These are phyloP conservation scores for Bolboschoenus planiculmis DNA, from an alignment of 176 grass and related monocot genomes.

Conservation along the genomic window DNA sequence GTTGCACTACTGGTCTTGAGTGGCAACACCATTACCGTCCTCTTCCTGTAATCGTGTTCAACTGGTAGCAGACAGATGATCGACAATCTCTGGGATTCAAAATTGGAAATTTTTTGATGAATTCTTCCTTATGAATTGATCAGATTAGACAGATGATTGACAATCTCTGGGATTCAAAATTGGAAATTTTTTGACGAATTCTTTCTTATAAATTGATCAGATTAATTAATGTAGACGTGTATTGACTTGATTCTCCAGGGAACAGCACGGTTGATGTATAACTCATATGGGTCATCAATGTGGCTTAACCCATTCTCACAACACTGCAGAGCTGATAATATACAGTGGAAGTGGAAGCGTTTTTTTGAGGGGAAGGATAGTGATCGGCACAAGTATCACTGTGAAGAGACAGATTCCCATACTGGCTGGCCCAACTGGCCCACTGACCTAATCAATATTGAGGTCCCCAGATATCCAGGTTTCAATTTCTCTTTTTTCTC, in stretches of 20 bases:
- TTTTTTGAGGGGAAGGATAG: constrained; percentile 69
- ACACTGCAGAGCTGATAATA: constrained; percentile 85
- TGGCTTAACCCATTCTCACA: constrained; percentile 93
- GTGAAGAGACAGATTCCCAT: constrained; percentile 69
- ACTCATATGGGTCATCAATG: constrained; percentile 88
- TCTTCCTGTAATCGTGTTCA: background rate
- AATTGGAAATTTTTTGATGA: background rate
- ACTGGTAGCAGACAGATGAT: background rate
- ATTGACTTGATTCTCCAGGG: constrained; percentile 62
- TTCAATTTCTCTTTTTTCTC: constrained; percentile 6
- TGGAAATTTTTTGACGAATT: background rate
- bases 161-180: background rate
- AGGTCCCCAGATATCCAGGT: constrained; percentile 81
- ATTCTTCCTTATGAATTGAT: background rate
- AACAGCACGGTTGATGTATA: constrained; percentile 79
- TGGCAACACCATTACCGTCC: background rate
- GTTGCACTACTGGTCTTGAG: background rate
- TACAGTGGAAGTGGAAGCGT: constrained; percentile 95
- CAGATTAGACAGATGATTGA: background rate
- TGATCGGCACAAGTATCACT: constrained; percentile 53
- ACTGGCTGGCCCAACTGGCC: constrained; percentile 73
- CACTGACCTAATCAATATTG: constrained; percentile 73
- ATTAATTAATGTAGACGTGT: constrained; percentile 13
- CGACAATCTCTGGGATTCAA: background rate
- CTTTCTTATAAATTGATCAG: background rate